Evolutionary conservation across 352 stramenopile species (phyloP).

Genomic region (Phytophthora meadii): DNA sequence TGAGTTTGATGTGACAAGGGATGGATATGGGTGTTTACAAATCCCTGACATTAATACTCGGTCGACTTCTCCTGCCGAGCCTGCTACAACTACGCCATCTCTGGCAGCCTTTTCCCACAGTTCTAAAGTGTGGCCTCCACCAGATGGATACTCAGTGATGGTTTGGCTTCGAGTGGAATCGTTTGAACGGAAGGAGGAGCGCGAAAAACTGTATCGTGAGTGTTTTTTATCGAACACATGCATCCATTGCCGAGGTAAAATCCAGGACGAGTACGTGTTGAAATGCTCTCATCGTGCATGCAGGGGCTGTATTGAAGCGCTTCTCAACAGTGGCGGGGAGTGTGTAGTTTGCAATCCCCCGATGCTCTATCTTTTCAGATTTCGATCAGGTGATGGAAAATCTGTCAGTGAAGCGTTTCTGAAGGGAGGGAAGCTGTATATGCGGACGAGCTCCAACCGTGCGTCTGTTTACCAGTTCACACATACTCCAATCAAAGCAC

Average conservation of each 20-base stretch:
- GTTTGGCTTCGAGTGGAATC: constrained; percentile 72
- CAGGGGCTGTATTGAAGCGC: constrained; percentile 58
- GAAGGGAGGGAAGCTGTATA: constrained; percentile 67
- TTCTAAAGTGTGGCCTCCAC: constrained; percentile 64
- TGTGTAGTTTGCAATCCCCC: constrained; percentile 79
- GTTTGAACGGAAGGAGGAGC: constrained; percentile 64
- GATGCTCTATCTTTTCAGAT: constrained; percentile 76
- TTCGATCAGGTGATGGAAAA: constrained; percentile 73
- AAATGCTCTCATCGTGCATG: constrained; percentile 79
- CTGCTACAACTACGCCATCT: constrained; percentile 26
- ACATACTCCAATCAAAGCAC: constrained; percentile 48
- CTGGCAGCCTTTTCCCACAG: constrained; percentile 46
- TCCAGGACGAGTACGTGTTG: constrained; percentile 61
- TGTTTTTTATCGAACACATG: constrained; percentile 65
- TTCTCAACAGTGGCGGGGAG: constrained; percentile 61
- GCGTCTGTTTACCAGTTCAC: constrained; percentile 63
- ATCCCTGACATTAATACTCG: constrained; percentile 65
- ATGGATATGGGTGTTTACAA: constrained; percentile 74
- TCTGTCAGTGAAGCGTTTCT: constrained; percentile 75
- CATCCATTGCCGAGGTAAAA: constrained; percentile 51
- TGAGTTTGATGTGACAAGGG: constrained; percentile 56
- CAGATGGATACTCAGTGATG: constrained; percentile 70
- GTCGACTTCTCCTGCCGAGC: constrained; percentile 15
- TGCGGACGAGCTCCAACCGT: constrained; percentile 61
- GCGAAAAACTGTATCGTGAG: constrained; percentile 68